Percentiles rank a stretch among this genome's conserved stretches.
These are phyloP conservation scores for Priceomyces medius DNA, from an alignment of 805 yeast genomes.

Conservation along the genomic window DNA sequence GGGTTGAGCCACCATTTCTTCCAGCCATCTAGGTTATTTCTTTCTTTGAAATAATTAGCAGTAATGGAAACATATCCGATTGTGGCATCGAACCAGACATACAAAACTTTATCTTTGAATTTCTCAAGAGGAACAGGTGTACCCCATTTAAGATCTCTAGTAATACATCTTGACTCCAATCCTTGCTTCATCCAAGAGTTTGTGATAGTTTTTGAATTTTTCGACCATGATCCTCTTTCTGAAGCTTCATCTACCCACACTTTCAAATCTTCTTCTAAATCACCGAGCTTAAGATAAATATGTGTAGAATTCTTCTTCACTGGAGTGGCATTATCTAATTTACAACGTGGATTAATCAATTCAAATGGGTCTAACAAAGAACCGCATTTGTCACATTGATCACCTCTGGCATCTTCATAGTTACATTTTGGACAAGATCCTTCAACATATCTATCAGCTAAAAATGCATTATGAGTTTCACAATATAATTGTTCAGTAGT, in stretches of 20 bases:
- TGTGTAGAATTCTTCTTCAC: conserved; percentile 80
- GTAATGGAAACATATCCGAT: conserved; percentile 97
- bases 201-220: conserved; percentile 85
- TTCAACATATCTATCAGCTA: conserved; percentile 96
- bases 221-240: conserved; percentile 83
- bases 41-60: conserved; percentile 67
- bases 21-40: conserved; percentile 58
- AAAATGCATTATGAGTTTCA: conserved; percentile 81
- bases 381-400: conserved; percentile 98
- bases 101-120: conserved; percentile 84
- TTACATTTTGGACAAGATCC: conserved; percentile 96
- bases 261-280: conserved; percentile 72
- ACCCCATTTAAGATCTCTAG: conserved; percentile 98
- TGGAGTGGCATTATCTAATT: conserved; percentile 83
- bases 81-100: conserved; percentile 99
- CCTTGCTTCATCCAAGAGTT: conserved; percentile 94
- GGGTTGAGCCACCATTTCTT: conserved; percentile 92
- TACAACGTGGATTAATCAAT: conserved; percentile 92
- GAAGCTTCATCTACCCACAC: conserved; percentile 72
- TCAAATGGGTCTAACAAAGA: conserved; percentile 85
- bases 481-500: conserved; percentile 89
- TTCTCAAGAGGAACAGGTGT: conserved; percentile 93
- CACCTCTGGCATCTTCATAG: conserved; percentile 98
- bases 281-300: conserved; percentile 78
- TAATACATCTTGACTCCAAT: conserved; percentile 88